Evolutionary conservation across 345 rosid species (phyloP), one percentile per base, ranked within the genome.

Genomic region (Populus ilicifolia): DNA sequence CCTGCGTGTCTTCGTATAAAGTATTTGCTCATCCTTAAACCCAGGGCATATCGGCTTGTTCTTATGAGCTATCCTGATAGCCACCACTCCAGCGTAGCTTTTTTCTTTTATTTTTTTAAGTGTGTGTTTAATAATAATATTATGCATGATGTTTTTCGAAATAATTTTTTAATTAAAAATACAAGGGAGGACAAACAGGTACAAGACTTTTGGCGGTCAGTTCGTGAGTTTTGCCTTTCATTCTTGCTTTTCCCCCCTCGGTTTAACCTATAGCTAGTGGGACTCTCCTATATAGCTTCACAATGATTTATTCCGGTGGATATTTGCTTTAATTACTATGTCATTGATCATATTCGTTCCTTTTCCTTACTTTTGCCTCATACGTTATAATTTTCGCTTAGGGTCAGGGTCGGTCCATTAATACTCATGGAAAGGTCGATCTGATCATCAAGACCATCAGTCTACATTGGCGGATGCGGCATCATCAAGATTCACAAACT

Each of bases 401-500:
- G 80, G 64, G 62, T 81, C 71, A 69, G 79, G 75, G 74, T 70
- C 73, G 63, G 70, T 35, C 67, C 56, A 23, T 59, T 59, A 2
- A n/a, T 23, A 23, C 29, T n/a, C 64, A 9, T 23, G 64, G 25
- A 23, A 4, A 10, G 46, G 14, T 11, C 4, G 64, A 59, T 59
- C 64, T 59, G 64, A 10, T 72, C 72, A 10, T 72, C 72, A 77
- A n/a, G 75, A 30, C 69, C 10, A 41, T 9, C 79, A 74, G 88
- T 76, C 88, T 77, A 65, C 78, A 72, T 84, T 82, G 21, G 83
- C 84, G 13, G 84, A 72, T 78, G 87, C 90, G 33, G 87, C 88
- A 82, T 36, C 87, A 78, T 62, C 87, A 84, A 84, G 90, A 87
- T 87, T 87, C 90, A 82, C 90, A 82, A 76, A 56, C 35, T 71